Base-by-base conservation (phyloP, 75 land plant genomes). In the Sequoiadendron giganteum region DNA sequence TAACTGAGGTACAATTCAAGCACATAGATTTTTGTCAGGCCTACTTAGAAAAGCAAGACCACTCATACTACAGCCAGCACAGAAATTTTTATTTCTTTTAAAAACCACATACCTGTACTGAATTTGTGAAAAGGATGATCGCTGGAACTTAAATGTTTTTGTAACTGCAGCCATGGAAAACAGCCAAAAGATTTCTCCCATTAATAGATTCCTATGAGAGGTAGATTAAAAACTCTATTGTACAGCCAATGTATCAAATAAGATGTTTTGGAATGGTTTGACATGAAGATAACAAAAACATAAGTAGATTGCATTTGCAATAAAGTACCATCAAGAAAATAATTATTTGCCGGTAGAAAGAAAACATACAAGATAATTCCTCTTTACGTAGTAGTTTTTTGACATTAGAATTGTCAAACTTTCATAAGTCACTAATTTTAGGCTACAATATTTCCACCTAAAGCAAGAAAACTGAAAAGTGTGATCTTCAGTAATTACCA, bases 101-200 rank as follows among this genome's bases (percentile, higher is more conserved):
- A 48, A 48, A 52, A 43, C 34, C 30, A 58, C 89, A 85, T 70
- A 94, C 99, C 99, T 90, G 99, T 94, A 88, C 97, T 92, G 90
- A 97, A 97, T 87, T 97, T 97, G 85, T 95, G 95, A 86, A 89
- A 97, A 36, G 99, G 99, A 89, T 97, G 99, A 76, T 83, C 87
- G 81, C 90, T 91, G 47, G 90, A 84, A 86, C 92, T 89, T 34
- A 92, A 48, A 90, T 96, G 95, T 52, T 90, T 96, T 32, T 93
- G 89, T 56, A 97, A 93, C 99, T 97, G 94, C 43, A 91, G 38
- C 43, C 58, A 88, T 1, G 86, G 61, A 85, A 18, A 88, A 84
- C 32, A 77, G 21, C 19, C 16, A 56, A 32, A 34, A 3, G 3
- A 54, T 21, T 81, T 38, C 73, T 43, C 86, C 40, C 70, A 19